Conservation (phyloP, 2,329 filamentous ascomycete genomes). For the Fusarium domesticum region DNA sequence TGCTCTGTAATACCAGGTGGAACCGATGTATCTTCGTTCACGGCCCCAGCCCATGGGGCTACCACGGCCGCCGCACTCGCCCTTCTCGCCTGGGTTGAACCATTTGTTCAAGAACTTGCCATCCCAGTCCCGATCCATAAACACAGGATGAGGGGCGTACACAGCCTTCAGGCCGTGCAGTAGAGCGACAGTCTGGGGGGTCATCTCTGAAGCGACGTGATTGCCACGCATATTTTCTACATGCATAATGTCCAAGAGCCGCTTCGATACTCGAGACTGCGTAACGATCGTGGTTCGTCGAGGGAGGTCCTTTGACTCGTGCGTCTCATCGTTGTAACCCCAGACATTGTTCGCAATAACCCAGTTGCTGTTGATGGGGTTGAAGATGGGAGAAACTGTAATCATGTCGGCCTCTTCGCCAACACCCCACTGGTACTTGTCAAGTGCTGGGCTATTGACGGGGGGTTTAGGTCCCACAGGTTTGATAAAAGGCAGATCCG, state of each 20-base stretch:
- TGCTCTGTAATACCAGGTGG: slow-evolving; percentile 60
- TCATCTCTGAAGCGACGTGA: slow-evolving; percentile 80
- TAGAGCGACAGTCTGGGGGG: slow-evolving; percentile 67
- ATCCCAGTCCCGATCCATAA: slow-evolving; percentile 72
- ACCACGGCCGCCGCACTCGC: slow-evolving; percentile 51
- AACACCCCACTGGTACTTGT: slow-evolving; percentile 72
- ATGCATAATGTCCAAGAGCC: slow-evolving; percentile 73
- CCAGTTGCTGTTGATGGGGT: slow-evolving; percentile 70
- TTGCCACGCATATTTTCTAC: slow-evolving; percentile 70
- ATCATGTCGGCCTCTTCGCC: slow-evolving; percentile 73
- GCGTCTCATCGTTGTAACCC: slow-evolving; percentile 56
- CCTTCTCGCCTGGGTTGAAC: slow-evolving; percentile 59
- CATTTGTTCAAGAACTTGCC: slow-evolving; percentile 52
- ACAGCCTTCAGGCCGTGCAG: slow-evolving; percentile 78
- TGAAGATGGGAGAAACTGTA: slow-evolving; percentile 75
- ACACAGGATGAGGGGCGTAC: slow-evolving; percentile 75
- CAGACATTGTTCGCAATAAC: slow-evolving; percentile 66
- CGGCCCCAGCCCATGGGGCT: slow-evolving; percentile 59
- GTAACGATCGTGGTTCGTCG: slow-evolving; percentile 76
- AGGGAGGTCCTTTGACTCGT: slow-evolving; percentile 56
- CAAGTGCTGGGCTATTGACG: slow-evolving; percentile 53
- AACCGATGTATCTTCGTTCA: slow-evolving; percentile 56
- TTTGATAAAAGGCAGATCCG: slow-evolving; percentile 55
- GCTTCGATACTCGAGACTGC: slow-evolving; percentile 69
- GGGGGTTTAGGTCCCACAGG: slow-evolving; percentile 65